Base-by-base conservation (phyloP, 495 filamentous ascomycete genomes). In the Aspergillus panamensis region DNA sequence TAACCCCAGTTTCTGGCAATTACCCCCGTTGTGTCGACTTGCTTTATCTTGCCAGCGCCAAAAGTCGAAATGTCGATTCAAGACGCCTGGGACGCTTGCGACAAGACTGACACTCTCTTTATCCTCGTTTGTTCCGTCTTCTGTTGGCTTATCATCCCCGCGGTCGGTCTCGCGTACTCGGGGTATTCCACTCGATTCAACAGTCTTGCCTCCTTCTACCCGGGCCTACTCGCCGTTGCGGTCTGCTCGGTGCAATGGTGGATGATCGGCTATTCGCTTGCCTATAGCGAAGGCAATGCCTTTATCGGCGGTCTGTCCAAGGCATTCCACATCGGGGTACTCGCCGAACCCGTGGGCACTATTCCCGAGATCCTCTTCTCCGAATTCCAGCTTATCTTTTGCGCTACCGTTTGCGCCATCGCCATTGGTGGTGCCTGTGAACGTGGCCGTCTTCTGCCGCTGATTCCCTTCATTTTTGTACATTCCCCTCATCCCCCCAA, bases 341-440 rank as follows among this genome's bases (percentile, higher is more conserved):
- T 79, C 0, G 70, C 68, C 1, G 60, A 77, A 12, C 74, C 76
- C 3, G 63, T 79, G 6, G 73, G 73, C 8, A 65, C 70, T 0
- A 75, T 80, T 16, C 80, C 80, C 2, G 80, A 80, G 50, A 74
- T 82, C 35, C 66, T 81, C 8, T 81, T 80, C 65, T 75, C 74
- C 17, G 63, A 82, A 37, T 82, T 80, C 59, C 80, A 82, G 66
- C 69, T 77, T 53, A 71, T 82, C 35, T 83, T 82, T 67, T 75
- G 74, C 61, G 77, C 76, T 21, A 76, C 73, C 30, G 79, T 80
- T 1, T 76, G 76, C 50, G 70, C 65, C 13, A 71, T 73, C 43
- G 63, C 77, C 8, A 70, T 80, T 37, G 73, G 78, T 8, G 77
- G 76, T 14, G 66, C 73, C 47, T 77, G 79, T 58, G 79, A 82